Evolutionary conservation across 2,329 filamentous ascomycete genomes (phyloP), one percentile per base, ranked within the genome.

Genomic region (Amesomyces nigricolor): DNA sequence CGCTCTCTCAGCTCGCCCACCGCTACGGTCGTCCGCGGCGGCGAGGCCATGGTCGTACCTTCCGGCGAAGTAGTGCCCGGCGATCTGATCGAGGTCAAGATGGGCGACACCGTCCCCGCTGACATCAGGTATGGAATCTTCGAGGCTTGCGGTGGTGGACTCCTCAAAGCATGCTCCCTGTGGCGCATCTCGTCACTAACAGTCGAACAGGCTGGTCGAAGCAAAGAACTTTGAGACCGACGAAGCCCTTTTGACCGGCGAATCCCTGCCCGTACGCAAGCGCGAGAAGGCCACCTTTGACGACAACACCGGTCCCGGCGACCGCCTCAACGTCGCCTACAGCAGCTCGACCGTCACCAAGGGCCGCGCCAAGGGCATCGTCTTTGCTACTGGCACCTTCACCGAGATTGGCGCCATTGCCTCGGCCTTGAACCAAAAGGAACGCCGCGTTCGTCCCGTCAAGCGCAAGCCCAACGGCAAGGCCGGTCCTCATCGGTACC

Each of bases 201-300:
- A 44, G 11, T 40, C 2, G 2, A 17, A 43, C 13, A 63, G 85
- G 59, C 71, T 85, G 26, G 69, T 86, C 58, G 79, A 86, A 61
- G 81, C 79, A 51, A 83, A 90, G 72, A 91, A 91, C 68, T 74
- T 89, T 56, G 86, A 86, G 54, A 87, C 86, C 61, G 88, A 95
- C 61, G 86, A 89, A 70, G 85, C 86, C 13, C 78, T 88, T 46
- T 77, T 90, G 29, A 90, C 87, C 10, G 87, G 87, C 58, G 87
- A 90, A 72, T 88, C 86, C 38, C 71, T 87, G 7, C 83, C 86
- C 54, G 83, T 87, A 47, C 80, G 76, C 73, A 86, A 89, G 72
- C 75, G 81, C 10, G 76, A 81, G 29, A 74, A 71, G 44, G 71
- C 82, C 51, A 76, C 83, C 52, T 72, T 63, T 14, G 60, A 75